Percentiles rank a stretch among this genome's conserved stretches.
Conservation (phyloP, 148 eudicot species). For the Fagopyrum homotropicum region DNA sequence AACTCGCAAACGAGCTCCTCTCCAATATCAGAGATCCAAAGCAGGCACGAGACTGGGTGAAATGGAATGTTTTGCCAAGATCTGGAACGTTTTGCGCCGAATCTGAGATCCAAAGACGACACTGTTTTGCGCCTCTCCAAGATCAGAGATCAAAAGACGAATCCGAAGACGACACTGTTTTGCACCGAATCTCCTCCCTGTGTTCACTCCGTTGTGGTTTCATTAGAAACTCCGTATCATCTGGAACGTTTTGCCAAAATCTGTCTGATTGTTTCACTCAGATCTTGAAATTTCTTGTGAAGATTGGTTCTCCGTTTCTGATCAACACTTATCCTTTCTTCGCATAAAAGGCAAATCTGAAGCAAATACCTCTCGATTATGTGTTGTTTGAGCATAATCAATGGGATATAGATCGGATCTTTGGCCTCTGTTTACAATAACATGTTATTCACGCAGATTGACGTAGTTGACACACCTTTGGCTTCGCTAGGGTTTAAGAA, state of each 20-base stretch:
- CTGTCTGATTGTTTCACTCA: conserved; percentile 4
- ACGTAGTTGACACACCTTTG: conserved; percentile 14
- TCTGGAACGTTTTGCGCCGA: background rate
- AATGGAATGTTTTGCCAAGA: conserved; percentile 27
- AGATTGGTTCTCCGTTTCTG: background rate
- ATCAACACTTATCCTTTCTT: conserved; percentile 13
- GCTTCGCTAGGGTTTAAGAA: conserved; percentile 9
- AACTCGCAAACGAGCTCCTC: conserved; percentile 55
- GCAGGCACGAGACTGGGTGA: conserved; percentile 59
- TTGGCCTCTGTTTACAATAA: conserved; percentile 13
- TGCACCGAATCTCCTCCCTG: conserved; percentile 7
- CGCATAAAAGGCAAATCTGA: conserved; percentile 15
- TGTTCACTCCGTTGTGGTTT: conserved; percentile 1
- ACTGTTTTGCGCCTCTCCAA: too few relatives aligned
- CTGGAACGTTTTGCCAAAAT: conserved; percentile 3
- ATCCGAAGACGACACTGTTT: conserved; percentile 12
- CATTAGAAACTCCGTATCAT: conserved; percentile 10
- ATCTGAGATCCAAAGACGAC: too few relatives aligned
- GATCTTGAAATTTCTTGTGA: conserved; percentile 8
- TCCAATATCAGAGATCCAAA: conserved; percentile 40
- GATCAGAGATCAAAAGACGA: too few relatives aligned
- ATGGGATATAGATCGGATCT: conserved; percentile 10
- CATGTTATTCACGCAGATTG: conserved; percentile 19
- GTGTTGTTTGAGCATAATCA: conserved; percentile 16
- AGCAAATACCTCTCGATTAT: conserved; percentile 7